Base-by-base conservation (phyloP, 306 rosid species). In the Vigna radiata region DNA sequence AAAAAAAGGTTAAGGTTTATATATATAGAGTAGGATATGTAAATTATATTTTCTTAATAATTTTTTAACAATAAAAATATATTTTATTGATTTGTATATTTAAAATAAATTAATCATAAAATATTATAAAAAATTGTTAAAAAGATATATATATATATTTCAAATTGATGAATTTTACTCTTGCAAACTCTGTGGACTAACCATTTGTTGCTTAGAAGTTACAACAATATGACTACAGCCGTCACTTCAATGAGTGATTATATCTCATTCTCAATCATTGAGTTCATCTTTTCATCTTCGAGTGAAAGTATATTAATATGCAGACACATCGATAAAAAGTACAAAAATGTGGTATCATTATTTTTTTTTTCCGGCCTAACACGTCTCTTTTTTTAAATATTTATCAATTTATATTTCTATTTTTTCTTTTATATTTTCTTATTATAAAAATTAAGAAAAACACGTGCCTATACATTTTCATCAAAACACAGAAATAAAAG, bases 221-320 rank as follows among this genome's bases (percentile, higher is more conserved):
- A 67, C 48, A 66, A 41, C 68, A n/a, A 36, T 68, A 13, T 19
- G 25, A 44, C 39, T 14, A 12, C 16, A 56, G 50, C 75, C 23
- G 60, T 77, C 81, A 56, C 47, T 77, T 77, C 75, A 54, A 77
- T 41, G 13, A 4, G 49, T 18, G 3, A 68, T 27, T 77, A n/a
- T 44, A 55, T 48, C 60, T 56, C 67, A 27, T 44, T 48, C 46
- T 67, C 61, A 68, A 29, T 43, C 21, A 53, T 43, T 44, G 19
- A 75, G 2, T 12, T 46, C 48, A 14, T 63, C 68, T 33, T 37
- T n/a, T 36, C 31, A 27, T 19, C 39, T 58, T 9, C 64, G 5
- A 21, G 6, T 10, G 33, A 55, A 55, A 1, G 1, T 19, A 0
- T 29, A 3, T 29, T 29, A 29, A 18, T 53, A 11, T 1, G 11